Evolutionary conservation across 371 early-diverging fungal species (phyloP).

Genomic region (Mucor plumbeus): DNA sequence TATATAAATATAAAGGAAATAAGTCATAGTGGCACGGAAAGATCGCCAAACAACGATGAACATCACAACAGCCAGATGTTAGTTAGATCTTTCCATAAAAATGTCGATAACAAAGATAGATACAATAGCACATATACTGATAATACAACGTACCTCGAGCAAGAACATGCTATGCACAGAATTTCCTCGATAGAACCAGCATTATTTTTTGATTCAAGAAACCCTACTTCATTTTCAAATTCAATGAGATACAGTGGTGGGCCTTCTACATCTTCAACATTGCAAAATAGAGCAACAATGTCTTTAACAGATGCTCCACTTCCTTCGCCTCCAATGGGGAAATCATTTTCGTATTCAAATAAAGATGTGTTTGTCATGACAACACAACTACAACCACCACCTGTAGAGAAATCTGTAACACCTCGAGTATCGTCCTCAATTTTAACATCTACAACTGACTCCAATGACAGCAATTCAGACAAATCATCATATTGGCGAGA

Average conservation of each 20-base stretch:
- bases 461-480: neutral
- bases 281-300: neutral
- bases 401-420: neutral
- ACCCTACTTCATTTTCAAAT: neutral
- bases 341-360: neutral
- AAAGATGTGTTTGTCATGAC: neutral
- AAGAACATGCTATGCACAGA: neutral
- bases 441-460: neutral
- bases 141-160: neutral
- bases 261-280: neutral
- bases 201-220: neutral
- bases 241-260: neutral
- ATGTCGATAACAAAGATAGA: neutral
- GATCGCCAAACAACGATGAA: conserved; percentile 17
- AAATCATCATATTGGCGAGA: neutral
- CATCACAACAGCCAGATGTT: conserved; percentile 17
- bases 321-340: neutral
- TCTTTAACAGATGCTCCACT: neutral
- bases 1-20: conserved; percentile 12
- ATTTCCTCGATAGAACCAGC: conserved; percentile 11
- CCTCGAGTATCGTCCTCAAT: neutral
- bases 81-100: conserved; percentile 13
- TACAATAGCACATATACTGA: conserved; percentile 1
- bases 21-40: conserved; percentile 1
- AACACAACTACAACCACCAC: neutral